Percentiles rank a stretch among this genome's conserved stretches.
Conservation (phyloP, 352 stramenopile genomes). For the Globisporangium parvum region DNA sequence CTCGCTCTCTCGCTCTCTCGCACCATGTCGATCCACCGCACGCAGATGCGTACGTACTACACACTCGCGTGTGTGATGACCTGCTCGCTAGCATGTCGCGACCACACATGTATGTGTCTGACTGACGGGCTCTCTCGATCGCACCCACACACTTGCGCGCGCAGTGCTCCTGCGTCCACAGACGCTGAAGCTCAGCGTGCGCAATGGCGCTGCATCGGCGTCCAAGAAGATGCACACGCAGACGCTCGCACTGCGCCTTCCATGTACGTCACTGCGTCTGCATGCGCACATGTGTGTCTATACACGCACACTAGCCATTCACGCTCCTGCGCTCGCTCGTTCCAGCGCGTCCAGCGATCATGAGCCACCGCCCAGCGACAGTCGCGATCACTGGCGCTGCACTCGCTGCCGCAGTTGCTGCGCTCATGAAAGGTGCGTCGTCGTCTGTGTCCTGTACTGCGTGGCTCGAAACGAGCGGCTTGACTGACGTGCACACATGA, state of each 20-base stretch:
- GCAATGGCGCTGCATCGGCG: slow-evolving; percentile 22
- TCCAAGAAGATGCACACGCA: slow-evolving; percentile 26
- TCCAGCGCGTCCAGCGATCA: slow-evolving; percentile 13
- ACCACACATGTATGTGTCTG: not conserved
- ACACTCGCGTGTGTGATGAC: too few relatives aligned
- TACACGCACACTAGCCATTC: not conserved
- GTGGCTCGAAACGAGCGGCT: not conserved
- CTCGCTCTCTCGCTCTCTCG: too few relatives aligned
- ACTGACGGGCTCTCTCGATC: not conserved
- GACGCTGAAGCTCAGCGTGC: slow-evolving; percentile 24
- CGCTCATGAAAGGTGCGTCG: slow-evolving; percentile 33
- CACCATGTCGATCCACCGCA: slow-evolving; percentile 15
- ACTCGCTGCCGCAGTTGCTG: slow-evolving; percentile 35
- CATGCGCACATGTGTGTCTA: not conserved
- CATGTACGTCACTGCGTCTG: slow-evolving; percentile 12
- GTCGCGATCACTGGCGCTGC: slow-evolving; percentile 39
- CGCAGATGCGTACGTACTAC: slow-evolving; percentile 12
- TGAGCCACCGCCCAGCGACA: slow-evolving; percentile 5
- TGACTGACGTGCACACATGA: not conserved
- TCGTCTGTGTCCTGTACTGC: not conserved
- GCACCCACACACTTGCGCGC: too few relatives aligned
- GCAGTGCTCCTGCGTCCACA: slow-evolving; percentile 42
- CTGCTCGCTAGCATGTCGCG: too few relatives aligned
- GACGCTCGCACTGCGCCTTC: slow-evolving; percentile 20
- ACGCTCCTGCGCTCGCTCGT: not conserved